Evolutionary conservation across 495 filamentous ascomycete species (phyloP), one percentile per base, ranked within the genome.

Genomic region (Podospora appendiculata): DNA sequence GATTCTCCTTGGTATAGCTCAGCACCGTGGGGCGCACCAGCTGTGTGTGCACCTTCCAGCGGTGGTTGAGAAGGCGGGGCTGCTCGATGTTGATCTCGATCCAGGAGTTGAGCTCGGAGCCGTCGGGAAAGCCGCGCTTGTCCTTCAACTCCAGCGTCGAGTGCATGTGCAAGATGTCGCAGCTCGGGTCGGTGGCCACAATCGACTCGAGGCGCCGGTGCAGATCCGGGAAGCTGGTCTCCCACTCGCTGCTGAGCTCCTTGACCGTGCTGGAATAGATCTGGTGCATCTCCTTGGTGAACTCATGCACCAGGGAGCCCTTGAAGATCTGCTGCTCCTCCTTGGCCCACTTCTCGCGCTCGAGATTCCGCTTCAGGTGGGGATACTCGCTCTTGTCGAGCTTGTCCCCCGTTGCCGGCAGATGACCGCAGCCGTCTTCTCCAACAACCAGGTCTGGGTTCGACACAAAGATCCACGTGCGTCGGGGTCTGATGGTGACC

Each of bases 121-220:
- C 68, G 34, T 66, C 58, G 8, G 74, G 73, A 53, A 77, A 76
- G 36, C 69, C 65, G 18, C 67, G 61, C 11, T 71, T 68, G 10
- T 69, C 65, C 51, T 72, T 70, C 7, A 78, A 50, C 42, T 76
- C 68, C 0, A 81, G 62, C 8, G 69, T 68, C 10, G 69, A 66
- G 38, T 78, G 69, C 58, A 81, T 72, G 51, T 80, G 75, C 48
- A 81, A 59, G n/a, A 79, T 69, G 48, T 78, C 74, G 54, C 73
- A 77, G n/a, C 58, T 61, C 35, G 63, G 45, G 32, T 66, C 61
- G 41, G 62, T 59, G 19, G 62, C 58, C 6, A 69, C 57, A 33
- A 70, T 64, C 32, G 52, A 47, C 9, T 70, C 65, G 13, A 78
- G 68, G 39, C 66, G 58, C 51, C 64, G 65, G 51, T 69, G 62